Conservation (phyloP, 768 basidiomycete genomes). For the Obba rivulosa region DNA sequence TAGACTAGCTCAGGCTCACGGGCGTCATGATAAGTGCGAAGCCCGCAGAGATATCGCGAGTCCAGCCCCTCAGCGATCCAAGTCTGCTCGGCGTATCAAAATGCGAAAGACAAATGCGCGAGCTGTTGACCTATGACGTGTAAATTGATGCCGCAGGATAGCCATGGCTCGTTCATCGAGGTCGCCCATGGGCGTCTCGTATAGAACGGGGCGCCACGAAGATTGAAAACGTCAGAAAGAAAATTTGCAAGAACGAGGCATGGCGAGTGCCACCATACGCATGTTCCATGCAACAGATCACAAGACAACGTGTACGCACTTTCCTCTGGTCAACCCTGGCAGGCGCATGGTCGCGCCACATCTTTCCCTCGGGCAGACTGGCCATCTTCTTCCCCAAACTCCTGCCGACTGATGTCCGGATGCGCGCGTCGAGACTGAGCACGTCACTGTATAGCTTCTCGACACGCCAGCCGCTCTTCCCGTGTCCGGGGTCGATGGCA, state of each 20-base stretch:
- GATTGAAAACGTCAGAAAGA: background rate
- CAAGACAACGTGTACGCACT: conserved; percentile 39
- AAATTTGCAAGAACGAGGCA: background rate
- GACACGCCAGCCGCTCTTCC: conserved; percentile 74
- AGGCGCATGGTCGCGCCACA: conserved; percentile 97
- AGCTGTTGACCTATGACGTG: background rate
- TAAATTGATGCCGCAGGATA: background rate
- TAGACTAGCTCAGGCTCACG: too few relatives aligned
- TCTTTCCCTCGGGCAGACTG: conserved; percentile 80
- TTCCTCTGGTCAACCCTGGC: conserved; percentile 96
- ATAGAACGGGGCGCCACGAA: background rate
- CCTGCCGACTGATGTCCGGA: conserved; percentile 54
- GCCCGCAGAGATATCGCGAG: too few relatives aligned
- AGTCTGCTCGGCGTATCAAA: too few relatives aligned
- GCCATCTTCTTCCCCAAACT: conserved; percentile 74
- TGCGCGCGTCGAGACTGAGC: conserved; percentile 75
- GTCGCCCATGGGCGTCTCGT: background rate
- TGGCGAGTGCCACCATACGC: background rate
- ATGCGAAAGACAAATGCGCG: too few relatives aligned
- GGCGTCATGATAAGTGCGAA: too few relatives aligned
- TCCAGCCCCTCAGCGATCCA: too few relatives aligned
- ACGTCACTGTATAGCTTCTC: conserved; percentile 96
- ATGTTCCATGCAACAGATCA: background rate
- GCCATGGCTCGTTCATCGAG: background rate
- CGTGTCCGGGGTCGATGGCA: conserved; percentile 61